Evolutionary conservation across 1,284 basidiomycete species (phyloP), one percentile per base, ranked within the genome.

Genomic region (Irpex sp.): DNA sequence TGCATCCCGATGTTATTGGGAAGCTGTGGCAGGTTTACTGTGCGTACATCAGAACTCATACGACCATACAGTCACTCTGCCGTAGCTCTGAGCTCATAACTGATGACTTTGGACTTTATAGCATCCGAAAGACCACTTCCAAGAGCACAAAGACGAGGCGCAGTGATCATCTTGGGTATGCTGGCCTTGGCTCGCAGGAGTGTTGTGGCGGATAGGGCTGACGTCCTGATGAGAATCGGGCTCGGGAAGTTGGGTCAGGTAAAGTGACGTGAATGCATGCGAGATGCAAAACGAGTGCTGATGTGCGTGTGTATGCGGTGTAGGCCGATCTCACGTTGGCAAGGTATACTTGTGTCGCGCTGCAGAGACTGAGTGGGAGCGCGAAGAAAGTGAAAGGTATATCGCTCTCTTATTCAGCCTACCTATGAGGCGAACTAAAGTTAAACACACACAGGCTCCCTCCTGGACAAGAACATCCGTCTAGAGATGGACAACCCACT

Each of bases 21-120:
- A 97, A 94, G 78, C 84, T 99, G 0, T 98, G 97, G 97, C 89
- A 94, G 69, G 94, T 97, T 48, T 99, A 98, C 75, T 89, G 94
- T 94, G 70, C 73, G 91, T 80, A 54, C 5, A 0, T 34, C 31
- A 34, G 31, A 34, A 34, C 6, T 5, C 31, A 6, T 13, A 36
- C 54, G n/a, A 13, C 36, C 15, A 26, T 15, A n/a, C n/a, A n/a
- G n/a, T n/a, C n/a, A n/a, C n/a, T n/a, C n/a, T n/a, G n/a, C n/a
- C n/a, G n/a, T n/a, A n/a, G n/a, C n/a, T n/a, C n/a, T 7, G 26
- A 15, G 8, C 13, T 9, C 2, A 19, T 40, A 51, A 17, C 3
- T 5, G 5, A 49, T 5, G 31, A 5, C 52, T 2, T 26, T 52
- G 19, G 15, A 34, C 31, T 34, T 21, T 48, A 7, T 67, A 94